phyloP scores from a whole-genome alignment of 169 alveolate species.

The Blepharisma undulans region DNA sequence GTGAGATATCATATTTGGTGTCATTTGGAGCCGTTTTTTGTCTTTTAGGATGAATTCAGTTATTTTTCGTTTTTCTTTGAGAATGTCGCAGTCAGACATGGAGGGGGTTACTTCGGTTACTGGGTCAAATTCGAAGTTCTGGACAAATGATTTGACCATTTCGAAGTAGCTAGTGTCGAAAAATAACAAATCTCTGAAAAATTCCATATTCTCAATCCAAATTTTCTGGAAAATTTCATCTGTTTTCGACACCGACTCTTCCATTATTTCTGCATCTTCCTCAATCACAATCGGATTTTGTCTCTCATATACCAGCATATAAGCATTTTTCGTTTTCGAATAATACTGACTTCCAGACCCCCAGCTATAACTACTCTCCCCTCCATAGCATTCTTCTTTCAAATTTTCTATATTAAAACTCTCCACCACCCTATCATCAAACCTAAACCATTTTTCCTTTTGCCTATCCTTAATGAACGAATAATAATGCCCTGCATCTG shows the following conservation, averaged over 20 bases:
- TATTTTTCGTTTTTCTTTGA: neutral
- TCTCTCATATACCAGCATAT: constrained; percentile 76
- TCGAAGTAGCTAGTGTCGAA: constrained; percentile 63
- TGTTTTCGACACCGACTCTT: neutral
- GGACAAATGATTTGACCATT: constrained; percentile 60
- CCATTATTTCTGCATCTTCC: neutral
- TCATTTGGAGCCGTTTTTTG: neutral
- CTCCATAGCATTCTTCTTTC: constrained; percentile 86
- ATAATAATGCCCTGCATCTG: constrained; percentile 87
- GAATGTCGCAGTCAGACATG: neutral
- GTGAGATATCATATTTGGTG: neutral
- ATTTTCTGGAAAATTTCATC: constrained; percentile 36
- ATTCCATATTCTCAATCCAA: constrained; percentile 60
- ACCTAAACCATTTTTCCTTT: constrained; percentile 27
- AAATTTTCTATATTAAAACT: constrained; percentile 69
- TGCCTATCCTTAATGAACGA: constrained; percentile 72
- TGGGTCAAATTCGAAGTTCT: constrained; percentile 42
- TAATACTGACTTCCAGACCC: constrained; percentile 12
- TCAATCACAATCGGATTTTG: neutral
- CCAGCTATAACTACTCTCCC: constrained; percentile 47
- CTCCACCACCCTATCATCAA: constrained; percentile 41
- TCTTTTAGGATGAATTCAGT: neutral
- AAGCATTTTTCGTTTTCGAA: constrained; percentile 70
- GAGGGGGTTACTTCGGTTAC: neutral
- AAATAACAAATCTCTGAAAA: constrained; percentile 57